A percentile compares a stretch with the other conserved stretches of the same genome.
Evolutionary conservation across 208 protist genomes (phyloP).

Genomic region (Borovskyia barvae): DNA sequence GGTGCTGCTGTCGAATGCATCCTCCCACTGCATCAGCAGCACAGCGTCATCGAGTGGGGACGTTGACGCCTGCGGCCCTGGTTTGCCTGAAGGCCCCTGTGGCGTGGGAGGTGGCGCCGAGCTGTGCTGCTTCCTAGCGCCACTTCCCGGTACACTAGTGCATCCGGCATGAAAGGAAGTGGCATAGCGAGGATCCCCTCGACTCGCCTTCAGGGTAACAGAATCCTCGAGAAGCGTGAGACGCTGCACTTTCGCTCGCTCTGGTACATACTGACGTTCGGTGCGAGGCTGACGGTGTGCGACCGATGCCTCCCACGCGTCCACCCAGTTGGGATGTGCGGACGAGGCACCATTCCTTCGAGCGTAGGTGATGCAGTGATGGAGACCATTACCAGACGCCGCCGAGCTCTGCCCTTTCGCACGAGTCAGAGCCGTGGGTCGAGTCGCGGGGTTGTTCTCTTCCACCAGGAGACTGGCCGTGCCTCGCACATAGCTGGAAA

Average conservation of each 20-base stretch:
- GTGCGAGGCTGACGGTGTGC: slow-evolving; percentile 20
- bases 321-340: slow-evolving; percentile 7
- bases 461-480: slow-evolving; percentile 22
- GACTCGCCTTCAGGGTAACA: slow-evolving; percentile 1
- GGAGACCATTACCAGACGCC: neutral
- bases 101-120: neutral
- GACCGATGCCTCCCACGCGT: slow-evolving; percentile 24
- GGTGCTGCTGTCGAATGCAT: slow-evolving; percentile 40
- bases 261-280: slow-evolving; percentile 25
- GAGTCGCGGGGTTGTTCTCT: slow-evolving; percentile 17
- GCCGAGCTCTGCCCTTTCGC: neutral
- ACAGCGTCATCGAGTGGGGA: slow-evolving; percentile 16
- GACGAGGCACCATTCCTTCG: neutral
- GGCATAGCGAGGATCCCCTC: slow-evolving; percentile 19
- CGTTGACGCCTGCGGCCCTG: neutral
- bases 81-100: neutral
- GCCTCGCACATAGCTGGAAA: slow-evolving; percentile 35
- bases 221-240: slow-evolving; percentile 24
- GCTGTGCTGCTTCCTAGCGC: neutral
- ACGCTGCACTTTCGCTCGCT: slow-evolving; percentile 25
- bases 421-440: too few species aligned
- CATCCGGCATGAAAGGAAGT: slow-evolving; percentile 4
- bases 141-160: slow-evolving; percentile 10
- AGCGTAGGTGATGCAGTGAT: slow-evolving; percentile 8
- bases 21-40: slow-evolving; percentile 15